phyloP scores from a whole-genome alignment of 768 basidiomycete genomes.

The Ramaria rubella region DNA sequence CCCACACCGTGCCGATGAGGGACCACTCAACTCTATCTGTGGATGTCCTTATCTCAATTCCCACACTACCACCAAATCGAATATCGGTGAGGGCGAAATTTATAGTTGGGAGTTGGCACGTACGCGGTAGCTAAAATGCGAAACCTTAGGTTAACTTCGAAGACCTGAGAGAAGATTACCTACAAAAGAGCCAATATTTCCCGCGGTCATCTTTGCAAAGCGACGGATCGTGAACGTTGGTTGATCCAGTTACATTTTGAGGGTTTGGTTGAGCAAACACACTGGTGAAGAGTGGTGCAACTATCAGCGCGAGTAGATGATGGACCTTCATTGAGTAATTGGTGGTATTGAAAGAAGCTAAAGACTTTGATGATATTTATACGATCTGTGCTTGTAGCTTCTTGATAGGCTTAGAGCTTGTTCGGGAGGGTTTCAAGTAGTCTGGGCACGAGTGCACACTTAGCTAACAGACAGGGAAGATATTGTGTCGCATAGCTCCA shows the following conservation, averaged over 20 bases:
- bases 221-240: conserved; percentile 41
- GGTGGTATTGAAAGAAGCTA: background rate
- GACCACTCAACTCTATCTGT: conserved; percentile 44
- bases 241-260: conserved; percentile 22
- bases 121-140: background rate
- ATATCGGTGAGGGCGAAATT: background rate
- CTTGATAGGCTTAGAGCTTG: too few species aligned
- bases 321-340: background rate
- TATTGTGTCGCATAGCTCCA: too few species aligned
- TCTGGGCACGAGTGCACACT: too few species aligned
- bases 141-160: conserved; percentile 26
- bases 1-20: conserved; percentile 40
- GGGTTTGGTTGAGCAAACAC: conserved; percentile 9
- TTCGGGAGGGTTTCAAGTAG: too few species aligned
- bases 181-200: conserved; percentile 38
- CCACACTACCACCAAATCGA: conserved; percentile 35
- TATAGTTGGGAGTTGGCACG: too few species aligned
- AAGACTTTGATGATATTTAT: too few species aligned
- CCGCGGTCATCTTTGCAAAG: conserved; percentile 44
- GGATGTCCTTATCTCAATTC: conserved; percentile 45
- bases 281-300: background rate
- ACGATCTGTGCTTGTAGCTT: too few species aligned
- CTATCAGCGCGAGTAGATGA: background rate
- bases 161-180: background rate
- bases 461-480: too few species aligned